Evolutionary conservation across 2,329 filamentous ascomycete genomes (phyloP), one percentile per base, ranked within the genome.

Genomic region (Didymella sp.): DNA sequence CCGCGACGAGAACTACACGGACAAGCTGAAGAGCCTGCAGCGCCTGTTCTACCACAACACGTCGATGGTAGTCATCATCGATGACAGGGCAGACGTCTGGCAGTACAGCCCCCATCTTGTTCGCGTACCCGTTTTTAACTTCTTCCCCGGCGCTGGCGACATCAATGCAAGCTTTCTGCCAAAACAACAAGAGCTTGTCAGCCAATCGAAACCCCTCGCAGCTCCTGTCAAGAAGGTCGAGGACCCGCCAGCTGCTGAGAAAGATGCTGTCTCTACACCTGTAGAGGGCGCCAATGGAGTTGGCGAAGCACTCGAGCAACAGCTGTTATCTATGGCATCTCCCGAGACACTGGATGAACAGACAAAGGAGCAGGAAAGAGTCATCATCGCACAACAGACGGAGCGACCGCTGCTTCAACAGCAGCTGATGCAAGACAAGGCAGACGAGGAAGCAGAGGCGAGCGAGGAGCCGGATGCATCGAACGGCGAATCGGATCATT

Each of bases 31-130:
- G 82, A 95, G 88, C 65, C 80, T 99, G 27, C 90, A 95, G 72
- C 87, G 95, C 7, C 78, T 99, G 13, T 99, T 99, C 75, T 95
- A 96, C 5, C 91, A 96, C 58, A 96, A 96, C 77, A 98, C 94
- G 6, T 94, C 96, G 77, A 99, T 99, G 95, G 96, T 97, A 0
- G 93, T 97, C 56, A 97, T 99, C 68, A 99, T 99, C 63, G 95
- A 99, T 73, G 95, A 99, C 76, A 87, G 95, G 65, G 92, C 92
- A 50, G 95, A 99, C 74, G 94, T 99, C 7, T 99, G 95, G 95
- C 87, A 89, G 65, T 98, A 96, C 83, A 89, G 90, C 66, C 86
- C 90, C 5, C 97, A 99, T 70, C 84, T 99, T 31, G 92, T 99
- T 79, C 96, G 96, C 74, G 95, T 99, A 30, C 88, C 88, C 1